Base-by-base conservation (phyloP, 129 eudicot species). In the Ambrosia artemisiifolia region DNA sequence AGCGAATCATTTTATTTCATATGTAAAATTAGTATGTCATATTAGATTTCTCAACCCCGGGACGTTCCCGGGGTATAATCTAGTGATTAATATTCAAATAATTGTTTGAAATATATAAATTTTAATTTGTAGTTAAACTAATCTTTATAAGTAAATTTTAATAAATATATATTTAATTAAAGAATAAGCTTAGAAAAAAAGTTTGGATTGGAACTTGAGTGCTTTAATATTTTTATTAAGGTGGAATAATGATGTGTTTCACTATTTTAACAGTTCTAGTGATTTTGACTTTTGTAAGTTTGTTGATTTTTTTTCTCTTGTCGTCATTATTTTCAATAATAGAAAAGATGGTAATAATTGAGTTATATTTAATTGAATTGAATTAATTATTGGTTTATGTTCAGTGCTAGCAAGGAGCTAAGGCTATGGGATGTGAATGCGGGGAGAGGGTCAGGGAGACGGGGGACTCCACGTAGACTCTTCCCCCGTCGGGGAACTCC, bases 201-300 rank as follows among this genome's bases (percentile, higher is more conserved):
- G n/a, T 24, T 57, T 57, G n/a, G n/a, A 20, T 20, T 57, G 35
- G 11, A 11, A 64, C 4, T 35, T 35, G 51, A 38, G 69, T 64
- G 69, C 44, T 64, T 64, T n/a, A 16, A 20, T 3, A 33, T 62
- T 59, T 33, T 5, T 14, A 48, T 49, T 38, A 48, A 30, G 38
- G 56, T 68, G 72, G 72, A 48, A 68, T 48, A 47, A 38, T 70
- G 75, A 55, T 63, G 43, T 59, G 18, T 8, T 28, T 70, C 70
- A 43, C 70, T 63, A 38, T 63, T 63, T 63, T 63, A 63, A 35
- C 18, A 35, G n/a, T 34, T 34, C 28, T 7, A 34, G 42, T 60
- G 65, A 62, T 62, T 32, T 19, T 43, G 28, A 24, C 70, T 18
- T 18, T 6, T 64, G 49, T 64, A 8, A 19, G 16, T 42, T 40